A percentile compares a stretch with the other conserved stretches of the same genome.
Conservation (phyloP, 495 filamentous ascomycete species). For the Oidiodendron maius region DNA sequence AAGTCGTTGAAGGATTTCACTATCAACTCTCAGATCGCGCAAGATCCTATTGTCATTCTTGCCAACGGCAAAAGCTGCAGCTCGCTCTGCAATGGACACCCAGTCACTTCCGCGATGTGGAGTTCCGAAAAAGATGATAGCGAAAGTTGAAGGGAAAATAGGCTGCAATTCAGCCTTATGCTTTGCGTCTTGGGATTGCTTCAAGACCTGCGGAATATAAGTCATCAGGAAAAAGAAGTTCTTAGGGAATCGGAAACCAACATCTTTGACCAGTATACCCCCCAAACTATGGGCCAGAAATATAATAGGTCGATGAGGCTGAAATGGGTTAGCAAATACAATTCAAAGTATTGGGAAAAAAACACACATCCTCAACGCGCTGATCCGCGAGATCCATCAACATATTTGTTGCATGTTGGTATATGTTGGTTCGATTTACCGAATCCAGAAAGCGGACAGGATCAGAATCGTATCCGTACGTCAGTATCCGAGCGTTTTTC, state of each 20-base stretch:
- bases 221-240: neutral
- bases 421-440: too few relatives aligned
- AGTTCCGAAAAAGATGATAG: slow-evolving; percentile 34
- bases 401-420: slow-evolving; percentile 25
- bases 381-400: slow-evolving; percentile 13
- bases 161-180: slow-evolving; percentile 15
- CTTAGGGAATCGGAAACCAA: slow-evolving; percentile 22
- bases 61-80: slow-evolving; percentile 2
- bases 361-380: too few relatives aligned
- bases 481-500: slow-evolving; percentile 29
- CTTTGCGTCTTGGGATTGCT: neutral
- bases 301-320: slow-evolving; percentile 21
- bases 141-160: slow-evolving; percentile 28
- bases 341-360: too few relatives aligned
- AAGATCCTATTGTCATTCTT: slow-evolving; percentile 2
- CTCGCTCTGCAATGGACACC: neutral
- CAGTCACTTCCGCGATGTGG: slow-evolving; percentile 25
- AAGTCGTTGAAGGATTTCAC: slow-evolving; percentile 7
- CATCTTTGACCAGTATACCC: slow-evolving; percentile 35
- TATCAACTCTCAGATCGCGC: slow-evolving; percentile 2
- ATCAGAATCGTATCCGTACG: slow-evolving; percentile 32
- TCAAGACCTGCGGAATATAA: neutral
- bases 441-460: too few relatives aligned
- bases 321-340: neutral
- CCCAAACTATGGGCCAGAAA: slow-evolving; percentile 39